Base-by-base conservation (phyloP, 176 grass and related monocot species). In the Pontederia paniculata region DNA sequence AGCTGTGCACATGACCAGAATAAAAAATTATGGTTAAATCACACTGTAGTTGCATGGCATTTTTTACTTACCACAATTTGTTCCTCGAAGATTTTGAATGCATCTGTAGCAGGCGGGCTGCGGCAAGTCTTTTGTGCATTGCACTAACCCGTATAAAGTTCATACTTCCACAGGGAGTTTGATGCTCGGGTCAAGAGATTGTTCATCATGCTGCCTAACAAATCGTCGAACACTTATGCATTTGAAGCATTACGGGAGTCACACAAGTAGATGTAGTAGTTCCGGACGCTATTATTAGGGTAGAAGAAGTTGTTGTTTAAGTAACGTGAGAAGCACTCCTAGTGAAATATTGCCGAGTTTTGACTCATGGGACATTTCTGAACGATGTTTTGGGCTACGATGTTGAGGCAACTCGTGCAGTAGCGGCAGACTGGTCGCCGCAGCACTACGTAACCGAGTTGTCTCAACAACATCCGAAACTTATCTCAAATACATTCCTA, bases 371-470 rank as follows among this genome's bases (percentile, higher is more conserved):
- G 10, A 65, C 71, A 80, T 1, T 14, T 0, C 10, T 8, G n/a
- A 50, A 60, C 57, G 25, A 66, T 65, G 15, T 31, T 2, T 1
- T 0, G 19, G 18, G 44, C 21, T 21, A 16, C 78, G 4, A 57
- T 67, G 2, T 9, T 1, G 42, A 75, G 78, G 78, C 78, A 81
- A 22, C 66, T 31, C 31, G 5, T 10, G 48, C 78, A 81, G 12
- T 10, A 13, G 10, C 66, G 54, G 17, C 54, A 70, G 55, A 63
- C 57, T 54, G 61, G 58, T 80, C 77, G 50, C 77, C 52, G 28
- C 77, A 70, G 77, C 77, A 80, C 9, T 74, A 65, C 2, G 51
- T 58, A 0, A 70, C n/a, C n/a, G n/a, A n/a, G n/a, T n/a, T n/a
- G n/a, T n/a, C n/a, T n/a, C n/a, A n/a, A n/a, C n/a, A n/a, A n/a